Conservation (phyloP, 2,329 filamentous ascomycete genomes). For the Hypoxylon sp. region DNA sequence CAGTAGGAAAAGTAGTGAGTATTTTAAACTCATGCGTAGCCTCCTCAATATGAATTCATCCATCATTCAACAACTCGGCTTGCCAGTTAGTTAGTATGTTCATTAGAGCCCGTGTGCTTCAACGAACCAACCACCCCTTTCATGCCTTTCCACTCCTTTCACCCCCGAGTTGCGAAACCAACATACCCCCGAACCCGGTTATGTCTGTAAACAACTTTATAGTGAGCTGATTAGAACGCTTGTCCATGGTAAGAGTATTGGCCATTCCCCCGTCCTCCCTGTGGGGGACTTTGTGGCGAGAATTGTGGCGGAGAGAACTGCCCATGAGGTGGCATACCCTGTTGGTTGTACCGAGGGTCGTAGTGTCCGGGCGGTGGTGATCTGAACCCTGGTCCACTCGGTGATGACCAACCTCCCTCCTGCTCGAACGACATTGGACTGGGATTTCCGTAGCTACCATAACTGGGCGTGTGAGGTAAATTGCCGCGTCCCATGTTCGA, state of each 20-base stretch:
- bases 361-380: constrained; percentile 43
- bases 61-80: constrained; percentile 9
- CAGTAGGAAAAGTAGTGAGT: constrained; percentile 13
- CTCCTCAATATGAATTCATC: constrained; percentile 23
- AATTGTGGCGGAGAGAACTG: constrained; percentile 34
- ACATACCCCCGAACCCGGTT: too few species aligned
- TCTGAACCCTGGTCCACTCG: constrained; percentile 36
- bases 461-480: constrained; percentile 40
- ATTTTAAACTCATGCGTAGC: constrained; percentile 28
- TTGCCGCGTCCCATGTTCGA: constrained; percentile 43
- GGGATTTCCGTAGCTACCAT: constrained; percentile 38
- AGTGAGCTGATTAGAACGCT: constrained; percentile 45
- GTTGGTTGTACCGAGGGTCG: constrained; percentile 41
- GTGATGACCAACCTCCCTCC: constrained; percentile 47
- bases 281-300: constrained; percentile 39
- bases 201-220: too few species aligned
- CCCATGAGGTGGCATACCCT: constrained; percentile 37
- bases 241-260: constrained; percentile 43
- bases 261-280: constrained; percentile 25
- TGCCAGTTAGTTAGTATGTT: too few species aligned
- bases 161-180: constrained; percentile 2
- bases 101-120: constrained; percentile 4
- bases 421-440: constrained; percentile 45
- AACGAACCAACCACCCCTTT: constrained; percentile 1
- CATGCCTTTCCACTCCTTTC: neutral